These are phyloP conservation scores for Hymenoscyphus fraxineus DNA, from an alignment of 2,329 filamentous ascomycete species.

Conservation along the genomic window DNA sequence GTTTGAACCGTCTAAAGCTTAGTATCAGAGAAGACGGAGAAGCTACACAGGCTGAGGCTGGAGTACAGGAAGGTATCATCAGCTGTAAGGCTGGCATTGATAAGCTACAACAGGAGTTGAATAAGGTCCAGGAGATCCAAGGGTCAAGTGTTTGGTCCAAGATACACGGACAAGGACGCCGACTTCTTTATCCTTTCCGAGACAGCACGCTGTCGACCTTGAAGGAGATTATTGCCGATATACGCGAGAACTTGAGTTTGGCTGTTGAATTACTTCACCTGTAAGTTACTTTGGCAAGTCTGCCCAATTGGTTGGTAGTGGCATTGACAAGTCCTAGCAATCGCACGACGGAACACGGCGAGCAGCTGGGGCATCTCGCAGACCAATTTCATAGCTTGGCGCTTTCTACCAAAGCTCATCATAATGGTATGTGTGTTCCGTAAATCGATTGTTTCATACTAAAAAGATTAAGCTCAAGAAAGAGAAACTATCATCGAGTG, in stretches of 20 bases:
- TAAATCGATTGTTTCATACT: background rate
- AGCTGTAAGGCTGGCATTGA: background rate
- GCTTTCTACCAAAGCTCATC: background rate
- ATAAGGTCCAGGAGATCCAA: background rate
- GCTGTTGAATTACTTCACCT: background rate
- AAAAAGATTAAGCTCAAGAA: background rate
- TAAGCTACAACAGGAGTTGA: background rate
- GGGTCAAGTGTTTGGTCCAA: background rate
- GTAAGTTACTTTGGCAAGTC: background rate
- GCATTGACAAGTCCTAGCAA: background rate
- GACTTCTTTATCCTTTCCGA: conserved; percentile 19
- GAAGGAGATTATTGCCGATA: conserved; percentile 2
- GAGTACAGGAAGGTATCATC: background rate
- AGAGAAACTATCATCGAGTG: background rate
- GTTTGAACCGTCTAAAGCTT: background rate
- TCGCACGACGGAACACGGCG: background rate
- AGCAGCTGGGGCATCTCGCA: background rate
- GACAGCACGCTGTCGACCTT: conserved; percentile 20
- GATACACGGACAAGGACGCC: conserved; percentile 14
- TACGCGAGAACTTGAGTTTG: background rate
- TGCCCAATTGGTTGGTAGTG: background rate
- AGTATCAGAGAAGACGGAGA: background rate
- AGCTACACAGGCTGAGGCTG: background rate
- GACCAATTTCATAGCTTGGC: background rate
- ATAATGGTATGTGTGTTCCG: background rate